Percentiles rank a stretch among this genome's conserved stretches.
These are phyloP conservation scores for Wickerhamiella lipophila DNA, from an alignment of 805 yeast species.

Conservation along the genomic window DNA sequence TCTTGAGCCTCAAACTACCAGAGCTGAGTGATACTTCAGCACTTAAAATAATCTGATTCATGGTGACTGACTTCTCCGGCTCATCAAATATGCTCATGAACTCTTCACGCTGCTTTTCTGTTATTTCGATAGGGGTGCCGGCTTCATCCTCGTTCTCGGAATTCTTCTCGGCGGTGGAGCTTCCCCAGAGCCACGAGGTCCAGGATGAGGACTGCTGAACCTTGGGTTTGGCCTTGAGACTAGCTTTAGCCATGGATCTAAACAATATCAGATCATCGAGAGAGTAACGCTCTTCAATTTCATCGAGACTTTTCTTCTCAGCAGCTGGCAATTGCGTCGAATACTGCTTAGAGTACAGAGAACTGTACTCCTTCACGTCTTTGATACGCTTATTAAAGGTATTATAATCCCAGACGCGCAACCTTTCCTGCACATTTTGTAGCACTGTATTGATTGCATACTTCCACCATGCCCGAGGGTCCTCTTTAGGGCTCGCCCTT, in stretches of 20 bases:
- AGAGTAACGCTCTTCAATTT: constrained; percentile 45
- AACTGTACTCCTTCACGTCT: constrained; percentile 53
- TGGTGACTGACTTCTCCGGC: constrained; percentile 31
- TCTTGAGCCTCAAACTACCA: constrained; percentile 61
- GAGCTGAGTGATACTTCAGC: constrained; percentile 53
- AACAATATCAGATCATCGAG: constrained; percentile 78
- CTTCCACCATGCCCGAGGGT: constrained; percentile 69
- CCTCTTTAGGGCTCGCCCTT: constrained; percentile 34
- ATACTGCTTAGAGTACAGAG: constrained; percentile 53
- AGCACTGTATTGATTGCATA: constrained; percentile 69
- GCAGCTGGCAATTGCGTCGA: constrained; percentile 24
- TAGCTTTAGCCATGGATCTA: constrained; percentile 62
- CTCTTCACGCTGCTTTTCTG: constrained; percentile 82
- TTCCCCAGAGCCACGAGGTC: constrained; percentile 21
- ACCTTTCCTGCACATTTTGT: constrained; percentile 68
- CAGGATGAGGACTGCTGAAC: constrained; percentile 17
- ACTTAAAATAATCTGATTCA: constrained; percentile 40
- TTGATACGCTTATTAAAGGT: constrained; percentile 58
- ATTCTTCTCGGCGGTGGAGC: constrained; percentile 10
- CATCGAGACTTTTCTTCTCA: constrained; percentile 33
- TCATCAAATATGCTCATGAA: constrained; percentile 90
- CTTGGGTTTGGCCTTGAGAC: constrained; percentile 45
- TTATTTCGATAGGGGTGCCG: constrained; percentile 39
- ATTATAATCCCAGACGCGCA: constrained; percentile 83
- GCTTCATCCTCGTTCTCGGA: constrained; percentile 12